phyloP scores from a whole-genome alignment of 2,329 filamentous ascomycete genomes.

The Penicillium sp. region DNA sequence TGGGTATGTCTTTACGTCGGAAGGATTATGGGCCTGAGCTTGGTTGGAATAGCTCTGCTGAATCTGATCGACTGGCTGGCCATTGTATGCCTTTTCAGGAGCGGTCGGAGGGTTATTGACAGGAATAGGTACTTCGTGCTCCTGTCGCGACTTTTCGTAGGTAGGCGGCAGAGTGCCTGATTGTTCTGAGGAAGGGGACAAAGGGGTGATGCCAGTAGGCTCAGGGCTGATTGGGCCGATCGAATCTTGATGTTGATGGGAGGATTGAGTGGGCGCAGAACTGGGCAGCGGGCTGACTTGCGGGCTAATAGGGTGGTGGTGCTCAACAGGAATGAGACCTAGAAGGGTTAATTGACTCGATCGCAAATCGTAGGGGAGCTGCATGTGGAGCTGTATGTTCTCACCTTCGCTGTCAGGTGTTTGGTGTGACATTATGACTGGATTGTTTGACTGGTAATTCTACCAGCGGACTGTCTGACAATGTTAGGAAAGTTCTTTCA shows the following conservation, averaged over 20 bases:
- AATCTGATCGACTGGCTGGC: conserved; percentile 11
- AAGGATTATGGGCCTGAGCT: conserved; percentile 10
- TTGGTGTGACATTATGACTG: background rate
- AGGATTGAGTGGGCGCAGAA: background rate
- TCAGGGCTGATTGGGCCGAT: conserved; percentile 8
- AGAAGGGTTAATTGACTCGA: background rate
- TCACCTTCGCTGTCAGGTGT: conserved; percentile 16
- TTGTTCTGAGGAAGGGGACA: conserved; percentile 3
- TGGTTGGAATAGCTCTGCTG: conserved; percentile 1
- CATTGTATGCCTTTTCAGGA: conserved; percentile 12
- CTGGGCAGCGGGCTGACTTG: background rate
- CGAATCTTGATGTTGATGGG: conserved; percentile 1
- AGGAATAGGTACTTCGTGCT: conserved; percentile 14
- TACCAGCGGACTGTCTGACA: background rate
- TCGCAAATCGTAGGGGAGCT: background rate
- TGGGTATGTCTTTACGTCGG: conserved; percentile 25
- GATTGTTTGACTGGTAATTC: too few species aligned
- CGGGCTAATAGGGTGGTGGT: background rate
- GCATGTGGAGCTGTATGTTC: background rate
- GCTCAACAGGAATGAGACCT: conserved; percentile 27
- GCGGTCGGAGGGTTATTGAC: conserved; percentile 2
- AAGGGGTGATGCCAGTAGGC: conserved; percentile 7
- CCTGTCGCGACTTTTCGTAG: conserved; percentile 12
- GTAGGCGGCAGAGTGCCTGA: background rate
- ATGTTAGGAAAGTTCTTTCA: background rate